Percentiles rank a stretch among this genome's conserved stretches.
Evolutionary conservation across 768 basidiomycete species (phyloP).

Genomic region (Neoboletus subvelutipes): DNA sequence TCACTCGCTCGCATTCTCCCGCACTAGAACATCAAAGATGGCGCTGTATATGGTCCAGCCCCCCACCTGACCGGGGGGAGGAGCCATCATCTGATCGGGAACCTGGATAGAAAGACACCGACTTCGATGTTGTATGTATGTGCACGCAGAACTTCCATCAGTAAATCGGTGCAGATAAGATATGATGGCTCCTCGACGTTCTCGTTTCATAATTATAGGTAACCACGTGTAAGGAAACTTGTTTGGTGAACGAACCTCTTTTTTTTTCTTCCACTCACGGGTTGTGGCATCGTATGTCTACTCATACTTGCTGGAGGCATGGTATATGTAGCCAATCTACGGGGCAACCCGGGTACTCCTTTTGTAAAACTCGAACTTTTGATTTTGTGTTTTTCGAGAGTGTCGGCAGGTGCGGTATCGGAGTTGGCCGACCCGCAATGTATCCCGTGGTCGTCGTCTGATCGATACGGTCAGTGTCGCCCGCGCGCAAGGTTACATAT

Average conservation of each 20-base stretch:
- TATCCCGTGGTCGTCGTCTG: too few relatives aligned
- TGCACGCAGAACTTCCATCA: neutral
- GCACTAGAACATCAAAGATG: neutral
- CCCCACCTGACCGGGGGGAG: neutral
- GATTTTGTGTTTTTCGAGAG: too few relatives aligned
- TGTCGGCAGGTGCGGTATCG: neutral
- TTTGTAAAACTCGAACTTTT: too few relatives aligned
- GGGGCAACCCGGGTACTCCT: too few relatives aligned
- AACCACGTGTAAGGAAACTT: too few relatives aligned
- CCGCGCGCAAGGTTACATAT: neutral
- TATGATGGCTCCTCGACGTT: neutral
- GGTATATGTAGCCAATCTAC: too few relatives aligned
- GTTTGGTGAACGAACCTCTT: too few relatives aligned
- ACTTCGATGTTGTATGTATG: neutral
- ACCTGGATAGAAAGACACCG: neutral
- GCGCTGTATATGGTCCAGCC: neutral
- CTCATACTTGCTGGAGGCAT: too few relatives aligned
- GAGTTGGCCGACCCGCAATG: too few relatives aligned
- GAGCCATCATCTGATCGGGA: neutral
- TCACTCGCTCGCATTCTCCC: neutral
- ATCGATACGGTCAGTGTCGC: neutral
- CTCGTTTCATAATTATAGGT: neutral
- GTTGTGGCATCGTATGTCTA: too few relatives aligned
- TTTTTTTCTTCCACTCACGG: too few relatives aligned
- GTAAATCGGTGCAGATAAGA: neutral